Evolutionary conservation across 2,329 filamentous ascomycete genomes (phyloP).

Genomic region (Venturia pyrina): DNA sequence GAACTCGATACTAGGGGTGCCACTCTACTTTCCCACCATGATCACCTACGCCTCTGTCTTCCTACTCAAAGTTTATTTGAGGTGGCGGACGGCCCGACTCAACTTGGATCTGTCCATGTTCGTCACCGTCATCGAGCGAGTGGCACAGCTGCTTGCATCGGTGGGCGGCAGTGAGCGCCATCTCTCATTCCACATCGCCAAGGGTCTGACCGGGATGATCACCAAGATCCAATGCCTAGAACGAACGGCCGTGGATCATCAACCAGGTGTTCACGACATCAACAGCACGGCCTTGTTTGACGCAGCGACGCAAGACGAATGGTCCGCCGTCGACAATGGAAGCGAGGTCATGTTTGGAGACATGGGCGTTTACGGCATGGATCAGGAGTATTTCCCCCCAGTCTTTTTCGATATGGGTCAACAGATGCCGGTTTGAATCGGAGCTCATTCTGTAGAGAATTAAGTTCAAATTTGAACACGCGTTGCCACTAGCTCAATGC

Average conservation of each 20-base stretch:
- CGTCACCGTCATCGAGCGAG: conserved; percentile 8
- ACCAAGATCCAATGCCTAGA: conserved; percentile 6
- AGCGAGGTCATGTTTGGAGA: conserved; percentile 11
- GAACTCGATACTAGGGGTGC: conserved; percentile 32
- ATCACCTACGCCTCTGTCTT: conserved; percentile 38
- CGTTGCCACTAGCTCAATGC: neutral
- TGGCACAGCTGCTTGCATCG: conserved; percentile 7
- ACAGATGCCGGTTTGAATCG: conserved; percentile 12
- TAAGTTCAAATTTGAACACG: neutral
- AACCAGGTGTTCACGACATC: neutral
- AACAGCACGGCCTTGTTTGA: neutral
- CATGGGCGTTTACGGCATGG: conserved; percentile 7
- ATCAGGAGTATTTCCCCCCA: conserved; percentile 7
- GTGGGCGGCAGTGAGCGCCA: conserved; percentile 9
- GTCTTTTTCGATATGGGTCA: conserved; percentile 11
- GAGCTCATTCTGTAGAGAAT: neutral
- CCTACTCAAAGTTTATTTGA: conserved; percentile 29
- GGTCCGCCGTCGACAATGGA: conserved; percentile 8
- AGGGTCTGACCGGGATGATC: conserved; percentile 9
- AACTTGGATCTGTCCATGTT: conserved; percentile 8
- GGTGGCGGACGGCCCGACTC: conserved; percentile 12
- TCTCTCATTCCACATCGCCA: conserved; percentile 8
- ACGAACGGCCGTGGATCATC: neutral
- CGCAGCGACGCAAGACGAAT: conserved; percentile 3
- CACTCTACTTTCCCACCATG: conserved; percentile 37